Evolutionary conservation across 352 stramenopile genomes (phyloP).

Genomic region (Phytophthora crassamura): DNA sequence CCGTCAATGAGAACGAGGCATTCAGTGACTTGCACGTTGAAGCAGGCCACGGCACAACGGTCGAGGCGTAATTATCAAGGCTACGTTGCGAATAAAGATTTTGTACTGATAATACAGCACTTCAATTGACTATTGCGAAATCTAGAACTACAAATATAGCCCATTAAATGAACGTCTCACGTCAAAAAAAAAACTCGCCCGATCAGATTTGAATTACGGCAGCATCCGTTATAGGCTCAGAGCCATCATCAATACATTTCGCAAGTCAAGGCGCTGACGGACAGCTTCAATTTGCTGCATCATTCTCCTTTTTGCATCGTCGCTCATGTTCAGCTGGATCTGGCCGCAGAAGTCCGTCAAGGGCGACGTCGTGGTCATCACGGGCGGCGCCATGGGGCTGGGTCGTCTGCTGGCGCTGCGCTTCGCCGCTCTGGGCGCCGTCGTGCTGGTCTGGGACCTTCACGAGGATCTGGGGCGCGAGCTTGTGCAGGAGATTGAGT

Average conservation of each 20-base stretch:
- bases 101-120: too few relatives aligned
- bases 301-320: not conserved
- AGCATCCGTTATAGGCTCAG: too few relatives aligned
- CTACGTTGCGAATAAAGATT: too few relatives aligned
- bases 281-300: not conserved
- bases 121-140: too few relatives aligned
- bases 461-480: slow-evolving; percentile 31
- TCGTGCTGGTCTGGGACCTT: slow-evolving; percentile 53
- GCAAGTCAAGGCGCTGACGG: too few relatives aligned
- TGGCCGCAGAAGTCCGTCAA: slow-evolving; percentile 56
- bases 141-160: too few relatives aligned
- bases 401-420: slow-evolving; percentile 50
- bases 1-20: not conserved
- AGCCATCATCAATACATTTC: too few relatives aligned
- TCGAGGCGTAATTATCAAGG: not conserved
- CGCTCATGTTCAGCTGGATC: slow-evolving; percentile 43
- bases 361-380: slow-evolving; percentile 62
- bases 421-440: slow-evolving; percentile 42
- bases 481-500: slow-evolving; percentile 46
- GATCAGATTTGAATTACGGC: too few relatives aligned
- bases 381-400: slow-evolving; percentile 61
- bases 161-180: too few relatives aligned
- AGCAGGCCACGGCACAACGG: not conserved
- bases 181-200: too few relatives aligned
- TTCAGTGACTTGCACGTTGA: slow-evolving; percentile 9